Percentiles rank a stretch among this genome's conserved stretches.
phyloP scores from a whole-genome alignment of 768 basidiomycete genomes.

The Naganishia antarctica region DNA sequence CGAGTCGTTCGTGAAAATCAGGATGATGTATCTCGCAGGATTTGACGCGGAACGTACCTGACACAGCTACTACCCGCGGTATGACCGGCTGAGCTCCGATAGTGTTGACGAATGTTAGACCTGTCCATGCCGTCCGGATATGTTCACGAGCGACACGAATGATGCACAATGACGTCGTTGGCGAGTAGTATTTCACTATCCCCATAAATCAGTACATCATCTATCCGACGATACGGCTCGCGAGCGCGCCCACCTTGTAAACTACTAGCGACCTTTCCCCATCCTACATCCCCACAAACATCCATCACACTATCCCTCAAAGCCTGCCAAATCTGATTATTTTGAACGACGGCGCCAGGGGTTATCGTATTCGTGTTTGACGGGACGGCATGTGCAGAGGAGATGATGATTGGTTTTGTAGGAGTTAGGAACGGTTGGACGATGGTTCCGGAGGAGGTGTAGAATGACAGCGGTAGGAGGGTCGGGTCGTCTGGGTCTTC shows the following conservation, averaged over 20 bases:
- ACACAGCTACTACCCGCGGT: slow-evolving; percentile 18
- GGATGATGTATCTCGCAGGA: too few species aligned
- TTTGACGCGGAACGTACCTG: too few species aligned
- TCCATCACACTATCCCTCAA: slow-evolving; percentile 24
- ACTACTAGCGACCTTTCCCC: slow-evolving; percentile 27
- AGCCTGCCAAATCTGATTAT: slow-evolving; percentile 28
- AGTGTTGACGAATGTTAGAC: slow-evolving; percentile 21
- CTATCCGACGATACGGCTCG: too few species aligned
- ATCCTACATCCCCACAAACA: slow-evolving; percentile 26
- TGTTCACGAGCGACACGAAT: slow-evolving; percentile 29
- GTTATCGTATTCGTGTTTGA: neutral
- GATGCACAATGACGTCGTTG: slow-evolving; percentile 28
- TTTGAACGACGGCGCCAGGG: slow-evolving; percentile 12
- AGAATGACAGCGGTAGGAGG: slow-evolving; percentile 21
- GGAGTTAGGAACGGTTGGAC: slow-evolving; percentile 20
- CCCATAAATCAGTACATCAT: too few species aligned
- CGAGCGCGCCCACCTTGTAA: slow-evolving; percentile 25
- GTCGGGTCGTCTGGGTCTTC: slow-evolving; percentile 16
- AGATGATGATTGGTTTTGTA: slow-evolving; percentile 16
- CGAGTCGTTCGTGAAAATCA: too few species aligned
- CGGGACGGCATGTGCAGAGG: slow-evolving; percentile 7
- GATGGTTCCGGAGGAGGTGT: slow-evolving; percentile 8
- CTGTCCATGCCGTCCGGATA: slow-evolving; percentile 22
- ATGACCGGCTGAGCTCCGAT: slow-evolving; percentile 24
- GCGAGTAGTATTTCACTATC: slow-evolving; percentile 28